Base-by-base conservation (phyloP, 257 asterid genomes). In the Plantago elongata region DNA sequence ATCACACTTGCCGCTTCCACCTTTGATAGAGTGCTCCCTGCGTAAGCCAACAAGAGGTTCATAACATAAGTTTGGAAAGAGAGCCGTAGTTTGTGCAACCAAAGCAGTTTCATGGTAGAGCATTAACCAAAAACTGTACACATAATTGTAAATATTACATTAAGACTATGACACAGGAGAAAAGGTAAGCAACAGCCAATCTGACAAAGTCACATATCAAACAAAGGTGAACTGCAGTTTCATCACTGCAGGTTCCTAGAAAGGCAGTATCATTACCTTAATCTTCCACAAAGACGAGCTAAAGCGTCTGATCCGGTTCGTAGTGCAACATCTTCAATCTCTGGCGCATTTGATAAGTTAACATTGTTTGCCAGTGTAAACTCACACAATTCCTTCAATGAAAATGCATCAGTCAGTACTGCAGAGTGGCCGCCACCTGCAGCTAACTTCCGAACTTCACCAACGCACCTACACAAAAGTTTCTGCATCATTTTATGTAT, bases 401-500 rank as follows among this genome's bases (percentile, higher is more conserved):
- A 93, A 68, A 79, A 93, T 15, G 97, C 99, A 77, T 89, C 96
- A 7, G 97, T 93, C 58, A 93, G 54, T 9, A 87, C 99, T 27
- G 95, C 96, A 11, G 97, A 93, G 78, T 93, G 97, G 72, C 97
- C 97, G 51, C 96, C 97, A 61, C 99, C 97, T 6, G 95, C 97
- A 46, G 94, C 88, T 72, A 93, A 62, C 69, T 87, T 93, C 74
- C 92, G 72, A n/a, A 89, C 94, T 72, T 87, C 90, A 59, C 97
- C 99, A 12, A 87, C 87, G 65, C 96, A 89, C 94, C 99, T 89
- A 66, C 7, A 70, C 11, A 45, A 47, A 18, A 71, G 57, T 50
- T 29, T 42, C 59, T 61, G 37, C 18, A 66, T 70, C n/a, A 54
- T 27, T 54, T 54, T 43, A 9, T 29, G 16, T 27, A 29, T 17